Percentiles rank a stretch among this genome's conserved stretches.
Conservation (phyloP, 1,284 basidiomycete genomes). For the Phaffia rhodozyma region DNA sequence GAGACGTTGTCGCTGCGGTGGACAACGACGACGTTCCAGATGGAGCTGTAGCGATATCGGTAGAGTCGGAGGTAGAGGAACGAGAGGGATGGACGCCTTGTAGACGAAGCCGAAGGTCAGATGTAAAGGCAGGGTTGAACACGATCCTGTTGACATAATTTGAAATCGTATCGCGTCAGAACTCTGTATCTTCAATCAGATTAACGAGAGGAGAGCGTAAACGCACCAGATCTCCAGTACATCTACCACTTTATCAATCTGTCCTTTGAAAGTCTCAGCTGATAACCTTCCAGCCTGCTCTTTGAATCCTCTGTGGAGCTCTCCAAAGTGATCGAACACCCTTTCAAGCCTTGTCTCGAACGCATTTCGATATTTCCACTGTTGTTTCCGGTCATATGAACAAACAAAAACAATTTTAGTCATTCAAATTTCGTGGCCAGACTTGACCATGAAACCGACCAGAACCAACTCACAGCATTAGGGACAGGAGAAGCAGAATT, state of each 20-base stretch:
- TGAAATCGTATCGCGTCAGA: not conserved
- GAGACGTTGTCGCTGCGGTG: conserved; percentile 1
- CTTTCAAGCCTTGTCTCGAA: conserved; percentile 75
- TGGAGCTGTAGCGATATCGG: not conserved
- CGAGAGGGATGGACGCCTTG: conserved; percentile 41
- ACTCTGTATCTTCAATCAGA: conserved; percentile 3
- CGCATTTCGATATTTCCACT: conserved; percentile 84
- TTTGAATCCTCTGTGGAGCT: conserved; percentile 72
- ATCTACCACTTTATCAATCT: conserved; percentile 47
- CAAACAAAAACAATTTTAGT: conserved; percentile 23
- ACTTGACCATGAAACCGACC: conserved; percentile 22
- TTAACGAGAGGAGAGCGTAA: not conserved
- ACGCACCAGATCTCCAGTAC: conserved; percentile 76
- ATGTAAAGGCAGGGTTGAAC: conserved; percentile 69
- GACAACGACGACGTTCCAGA: not conserved
- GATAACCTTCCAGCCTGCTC: conserved; percentile 68
- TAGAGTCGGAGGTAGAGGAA: conserved; percentile 22
- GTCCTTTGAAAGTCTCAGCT: conserved; percentile 82
- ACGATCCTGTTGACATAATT: conserved; percentile 47
- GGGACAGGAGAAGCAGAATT: conserved; percentile 81
- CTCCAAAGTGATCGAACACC: conserved; percentile 87
- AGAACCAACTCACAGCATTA: conserved; percentile 43
- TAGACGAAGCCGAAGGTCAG: conserved; percentile 55
- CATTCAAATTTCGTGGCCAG: not conserved
- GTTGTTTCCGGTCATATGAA: conserved; percentile 34